Evolutionary conservation across 345 rosid species (phyloP).

Genomic region (Populus alba): DNA sequence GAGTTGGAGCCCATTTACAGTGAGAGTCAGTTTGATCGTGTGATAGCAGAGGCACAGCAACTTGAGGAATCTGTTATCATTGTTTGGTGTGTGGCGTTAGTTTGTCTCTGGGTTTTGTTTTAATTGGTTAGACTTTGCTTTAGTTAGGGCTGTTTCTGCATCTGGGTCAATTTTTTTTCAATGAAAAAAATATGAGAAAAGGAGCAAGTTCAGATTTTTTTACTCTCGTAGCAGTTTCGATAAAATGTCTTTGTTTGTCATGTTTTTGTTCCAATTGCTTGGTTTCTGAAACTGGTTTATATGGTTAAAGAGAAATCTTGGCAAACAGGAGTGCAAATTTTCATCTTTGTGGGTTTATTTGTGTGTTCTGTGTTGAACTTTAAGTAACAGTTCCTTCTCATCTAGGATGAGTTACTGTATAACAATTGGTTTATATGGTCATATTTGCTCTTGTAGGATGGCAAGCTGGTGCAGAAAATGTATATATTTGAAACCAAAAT

Average conservation of each 20-base stretch:
- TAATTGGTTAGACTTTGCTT: not conserved
- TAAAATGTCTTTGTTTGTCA: not conserved
- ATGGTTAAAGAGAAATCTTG: not conserved
- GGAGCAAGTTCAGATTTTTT: not conserved
- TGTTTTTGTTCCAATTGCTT: not conserved
- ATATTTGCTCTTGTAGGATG: constrained; percentile 63
- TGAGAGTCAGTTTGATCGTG: constrained; percentile 70
- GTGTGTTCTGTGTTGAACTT: not conserved
- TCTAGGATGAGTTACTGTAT: not conserved
- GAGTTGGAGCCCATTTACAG: constrained; percentile 52
- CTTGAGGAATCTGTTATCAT: constrained; percentile 55
- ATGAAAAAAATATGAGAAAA: not conserved
- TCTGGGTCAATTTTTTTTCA: not conserved
- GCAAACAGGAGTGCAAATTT: not conserved
- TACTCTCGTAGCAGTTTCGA: not conserved
- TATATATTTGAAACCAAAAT: constrained; percentile 75
- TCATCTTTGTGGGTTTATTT: not conserved
- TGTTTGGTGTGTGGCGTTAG: constrained; percentile 55
- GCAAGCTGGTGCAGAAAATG: constrained; percentile 98
- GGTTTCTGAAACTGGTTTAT: not conserved
- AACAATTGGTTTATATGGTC: not conserved
- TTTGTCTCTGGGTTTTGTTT: not conserved
- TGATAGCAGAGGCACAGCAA: constrained; percentile 73
- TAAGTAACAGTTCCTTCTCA: not conserved
- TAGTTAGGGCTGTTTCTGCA: constrained; percentile 6